Evolutionary conservation across 2,329 filamentous ascomycete species (phyloP).

Genomic region (Gnomoniopsis sp.): DNA sequence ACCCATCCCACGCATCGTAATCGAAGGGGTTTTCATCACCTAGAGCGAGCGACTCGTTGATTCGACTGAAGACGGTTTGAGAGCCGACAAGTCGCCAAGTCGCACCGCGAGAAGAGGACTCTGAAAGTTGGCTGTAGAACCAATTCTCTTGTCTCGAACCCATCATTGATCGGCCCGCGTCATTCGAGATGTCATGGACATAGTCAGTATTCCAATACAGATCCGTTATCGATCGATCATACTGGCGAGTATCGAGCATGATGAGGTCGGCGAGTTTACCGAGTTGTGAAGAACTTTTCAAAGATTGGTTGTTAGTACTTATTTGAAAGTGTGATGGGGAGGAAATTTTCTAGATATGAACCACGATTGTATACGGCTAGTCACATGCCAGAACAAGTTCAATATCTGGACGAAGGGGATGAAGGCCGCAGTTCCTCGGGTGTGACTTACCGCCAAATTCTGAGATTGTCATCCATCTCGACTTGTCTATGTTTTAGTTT

Average conservation of each 20-base stretch:
- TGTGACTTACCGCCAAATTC: constrained; percentile 53
- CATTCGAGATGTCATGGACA: constrained; percentile 60
- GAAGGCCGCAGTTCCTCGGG: no score
- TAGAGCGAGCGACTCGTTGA: constrained; percentile 29
- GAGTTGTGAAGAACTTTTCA: constrained; percentile 53
- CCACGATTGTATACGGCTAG: no score
- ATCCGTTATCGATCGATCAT: constrained; percentile 62
- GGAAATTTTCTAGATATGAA: no score
- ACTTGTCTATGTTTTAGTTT: constrained; percentile 40
- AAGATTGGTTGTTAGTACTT: no score
- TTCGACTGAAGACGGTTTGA: constrained; percentile 60
- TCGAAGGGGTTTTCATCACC: constrained; percentile 39
- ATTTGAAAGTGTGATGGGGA: no score
- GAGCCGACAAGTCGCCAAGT: constrained; percentile 70
- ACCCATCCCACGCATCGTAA: constrained; percentile 49
- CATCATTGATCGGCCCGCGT: constrained; percentile 68
- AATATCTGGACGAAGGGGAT: no score
- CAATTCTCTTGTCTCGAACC: constrained; percentile 70
- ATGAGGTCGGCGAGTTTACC: constrained; percentile 64
- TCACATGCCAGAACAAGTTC: no score
- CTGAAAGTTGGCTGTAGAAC: constrained; percentile 61
- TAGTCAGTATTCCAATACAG: constrained; percentile 60
- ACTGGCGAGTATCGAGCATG: constrained; percentile 67
- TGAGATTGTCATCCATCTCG: constrained; percentile 66
- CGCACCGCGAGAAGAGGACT: constrained; percentile 61